phyloP scores from a whole-genome alignment of 108 stramenopile species.

The Schizochytrium sp. region DNA sequence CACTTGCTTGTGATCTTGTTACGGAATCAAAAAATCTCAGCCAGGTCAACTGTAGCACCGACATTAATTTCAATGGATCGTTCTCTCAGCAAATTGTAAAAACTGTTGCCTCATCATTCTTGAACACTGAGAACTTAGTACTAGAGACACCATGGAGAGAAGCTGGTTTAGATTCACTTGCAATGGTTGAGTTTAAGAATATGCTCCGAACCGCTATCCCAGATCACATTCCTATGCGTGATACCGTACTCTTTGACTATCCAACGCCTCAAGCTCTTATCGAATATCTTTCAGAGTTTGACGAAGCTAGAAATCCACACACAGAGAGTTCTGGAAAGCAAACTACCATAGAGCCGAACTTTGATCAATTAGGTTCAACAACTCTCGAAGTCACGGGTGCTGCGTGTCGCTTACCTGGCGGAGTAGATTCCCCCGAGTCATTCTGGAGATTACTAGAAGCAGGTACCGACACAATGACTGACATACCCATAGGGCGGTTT shows the following conservation, averaged over 20 bases:
- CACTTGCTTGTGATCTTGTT: not conserved
- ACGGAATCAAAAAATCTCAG: too few species aligned
- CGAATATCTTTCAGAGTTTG: not conserved
- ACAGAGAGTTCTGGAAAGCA: not conserved
- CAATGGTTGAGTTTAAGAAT: slow-evolving; percentile 57
- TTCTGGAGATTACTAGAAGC: not conserved
- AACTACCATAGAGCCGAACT: not conserved
- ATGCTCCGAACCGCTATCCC: not conserved
- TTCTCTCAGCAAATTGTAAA: not conserved
- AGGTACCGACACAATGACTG: slow-evolving; percentile 29
- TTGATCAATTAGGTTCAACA: not conserved
- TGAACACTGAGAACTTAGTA: not conserved
- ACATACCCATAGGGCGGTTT: not conserved
- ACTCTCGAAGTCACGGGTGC: not conserved
- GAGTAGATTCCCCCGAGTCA: not conserved
- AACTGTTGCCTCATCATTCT: not conserved
- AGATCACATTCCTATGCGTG: not conserved
- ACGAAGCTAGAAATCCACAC: not conserved
- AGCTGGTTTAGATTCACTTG: slow-evolving; percentile 61
- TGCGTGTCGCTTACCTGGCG: not conserved
- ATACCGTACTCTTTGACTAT: slow-evolving; percentile 66
- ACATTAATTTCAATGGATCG: too few species aligned
- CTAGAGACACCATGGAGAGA: slow-evolving; percentile 15
- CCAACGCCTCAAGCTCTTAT: slow-evolving; percentile 51
- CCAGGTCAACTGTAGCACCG: too few species aligned